Evolutionary conservation across 495 filamentous ascomycete genomes (phyloP), one percentile per base, ranked within the genome.

Genomic region (Neurospora hispaniola): DNA sequence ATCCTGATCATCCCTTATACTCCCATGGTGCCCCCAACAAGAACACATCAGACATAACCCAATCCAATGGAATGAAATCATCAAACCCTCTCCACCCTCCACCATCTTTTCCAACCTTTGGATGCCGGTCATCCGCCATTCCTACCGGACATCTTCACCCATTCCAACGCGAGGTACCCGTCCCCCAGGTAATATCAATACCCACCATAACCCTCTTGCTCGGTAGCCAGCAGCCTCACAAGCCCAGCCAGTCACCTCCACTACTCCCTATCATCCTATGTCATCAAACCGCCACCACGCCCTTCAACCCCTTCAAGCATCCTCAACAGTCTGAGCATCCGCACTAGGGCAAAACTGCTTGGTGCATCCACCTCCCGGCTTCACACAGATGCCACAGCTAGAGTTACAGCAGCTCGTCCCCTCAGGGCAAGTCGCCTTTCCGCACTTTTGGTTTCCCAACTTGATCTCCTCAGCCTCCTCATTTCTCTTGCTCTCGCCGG

Each of bases 391-490:
- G 8, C 72, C 72, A 42, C 78, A 78, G n/a, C 72, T 73, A 41
- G 74, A 38, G 42, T 79, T 79, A 70, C 78, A 79, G 74, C 76
- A 79, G 16, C 16, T 43, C 31, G 69, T 11, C 0, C 78, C 78
- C n/a, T 41, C 23, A 0, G 73, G 40, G 48, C 78, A 79, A 7
- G 72, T 59, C 1, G 23, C 73, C 2, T 70, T 71, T 0, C 77
- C 77, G 54, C 77, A 78, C 62, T 71, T 35, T 23, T 73, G 48
- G 41, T 41, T 35, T 7, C 11, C 23, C 31, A 11, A 3, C 54
- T 66, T 66, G 54, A 66, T 66, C 27, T 35, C 4, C 2, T 35
- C 54, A 16, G 54, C 54, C 27, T 35, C 54, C 27, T 16, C 54
- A 35, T 16, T 9, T 11, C 27, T 66, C 54, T 66, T 66, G 54